Evolutionary conservation across 1,284 basidiomycete genomes (phyloP), one percentile per base, ranked within the genome.

Genomic region (Dichomitus squalens): DNA sequence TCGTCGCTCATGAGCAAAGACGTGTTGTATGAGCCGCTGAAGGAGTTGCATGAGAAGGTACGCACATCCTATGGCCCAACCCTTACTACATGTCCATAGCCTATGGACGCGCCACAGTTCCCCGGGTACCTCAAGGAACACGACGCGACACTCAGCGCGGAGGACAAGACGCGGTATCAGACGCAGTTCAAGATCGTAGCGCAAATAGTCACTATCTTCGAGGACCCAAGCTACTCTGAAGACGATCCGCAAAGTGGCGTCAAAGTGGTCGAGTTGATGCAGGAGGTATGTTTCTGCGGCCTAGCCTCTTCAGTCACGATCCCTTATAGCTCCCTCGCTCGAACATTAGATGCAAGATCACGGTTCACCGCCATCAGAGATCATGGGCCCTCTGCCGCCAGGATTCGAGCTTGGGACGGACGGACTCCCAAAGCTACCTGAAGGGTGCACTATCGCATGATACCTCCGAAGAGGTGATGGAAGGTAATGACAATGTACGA

Each of bases 1-100:
- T 83, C 85, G 16, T 89, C 95, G 70, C 80, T 99, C 46, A 95
- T 99, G 93, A 89, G 87, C 72, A 95, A 95, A 70, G 95, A 98
- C 2, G 84, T 98, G 9, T 75, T 97, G 18, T 93, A 98, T 68
- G 95, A 97, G 64, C 96, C 96, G 0, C 75, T 98, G 67, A 91
- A 91, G 65, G 96, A 98, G 70, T 76, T 99, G 31, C 80, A 86
- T 16, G 86, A 90, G 16, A 95, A 95, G 76, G 95, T 92, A 65
- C 53, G 73, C 47, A 34, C 20, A 11, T 49, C 35, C 34, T 20
- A n/a, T n/a, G n/a, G n/a, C 20, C 35, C 7, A 5, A 12, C 2
- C 7, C 25, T 9, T 20, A 4, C n/a, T 7, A 18, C 6, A 6
- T 50, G 25, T n/a, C 23, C 38, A 27, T 7, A 14, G 12, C 12